Evolutionary conservation across 169 alveolate genomes (phyloP), one percentile per base, ranked within the genome.

Genomic region (Plasmodium vinckei): DNA sequence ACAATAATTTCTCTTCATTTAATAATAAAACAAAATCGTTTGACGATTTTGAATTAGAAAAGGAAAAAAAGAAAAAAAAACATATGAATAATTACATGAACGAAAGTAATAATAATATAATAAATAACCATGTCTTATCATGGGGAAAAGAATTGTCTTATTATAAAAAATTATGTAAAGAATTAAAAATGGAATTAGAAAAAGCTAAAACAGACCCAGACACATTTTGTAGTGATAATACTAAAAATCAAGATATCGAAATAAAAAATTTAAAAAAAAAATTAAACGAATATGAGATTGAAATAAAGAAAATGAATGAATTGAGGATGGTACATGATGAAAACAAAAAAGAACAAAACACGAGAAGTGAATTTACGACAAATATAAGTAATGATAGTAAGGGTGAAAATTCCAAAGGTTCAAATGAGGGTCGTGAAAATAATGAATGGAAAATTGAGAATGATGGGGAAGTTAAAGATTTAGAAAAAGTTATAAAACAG

Each of bases 121-220:
- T 79, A 17, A 79, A 79, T 44, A 82, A 79, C 21, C 69, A 79
- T 17, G 44, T 70, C 9, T 21, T 79, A 65, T 79, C 82, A 27
- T 42, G 65, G 25, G 89, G 89, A 13, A 79, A 79, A 15, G 89
- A 79, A 79, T 61, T 79, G 42, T 65, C 89, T 46, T 79, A 79
- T 70, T 79, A 79, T 39, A 79, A 79, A 70, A 79, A 79, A 51
- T 54, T 79, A 13, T 79, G 89, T 33, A 79, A 79, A 23, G 89
- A 79, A 27, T 79, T 79, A 23, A 64, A 65, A 79, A 17, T 79
- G 17, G 89, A 79, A 13, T 13, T 79, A 12, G 89, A 79, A n/a
- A 13, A 60, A 25, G 12, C 56, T 9, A 39, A 60, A 60, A 79
- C 53, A 25, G 51, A 51, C 0, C 42, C 42, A 5, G 7, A 33